Conservation (phyloP, 805 yeast species). For the Metschnikowia sp. region DNA sequence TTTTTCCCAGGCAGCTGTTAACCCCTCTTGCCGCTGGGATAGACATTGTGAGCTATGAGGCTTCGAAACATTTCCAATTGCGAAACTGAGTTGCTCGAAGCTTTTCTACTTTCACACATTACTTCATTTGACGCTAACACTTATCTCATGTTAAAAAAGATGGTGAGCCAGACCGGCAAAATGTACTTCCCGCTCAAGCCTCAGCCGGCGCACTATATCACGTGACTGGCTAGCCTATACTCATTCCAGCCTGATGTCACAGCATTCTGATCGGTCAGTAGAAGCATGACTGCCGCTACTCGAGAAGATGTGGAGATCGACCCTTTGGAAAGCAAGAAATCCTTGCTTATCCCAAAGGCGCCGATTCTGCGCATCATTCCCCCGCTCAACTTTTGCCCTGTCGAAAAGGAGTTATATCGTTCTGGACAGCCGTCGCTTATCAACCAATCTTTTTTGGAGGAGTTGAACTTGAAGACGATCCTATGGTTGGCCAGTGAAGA, state of each 20-base stretch:
- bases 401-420: constrained; percentile 79
- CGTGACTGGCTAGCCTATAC: neutral
- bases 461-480: constrained; percentile 71
- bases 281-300: constrained; percentile 9
- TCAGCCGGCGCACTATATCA: neutral
- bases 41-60: too few relatives aligned
- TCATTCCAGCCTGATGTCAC: too few relatives aligned
- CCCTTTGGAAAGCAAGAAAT: constrained; percentile 9
- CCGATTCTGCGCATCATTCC: constrained; percentile 78
- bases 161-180: too few relatives aligned
- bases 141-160: too few relatives aligned
- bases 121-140: too few relatives aligned
- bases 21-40: too few relatives aligned
- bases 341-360: constrained; percentile 35
- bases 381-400: constrained; percentile 93
- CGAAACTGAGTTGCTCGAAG: too few relatives aligned
- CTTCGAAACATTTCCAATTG: too few relatives aligned
- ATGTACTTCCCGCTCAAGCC: too few relatives aligned
- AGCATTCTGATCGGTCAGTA: neutral
- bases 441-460: constrained; percentile 79
- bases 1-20: too few relatives aligned
- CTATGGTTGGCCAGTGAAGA: constrained; percentile 96
- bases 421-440: constrained; percentile 95
- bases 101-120: too few relatives aligned
- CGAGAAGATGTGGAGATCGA: constrained; percentile 8